These are phyloP conservation scores for Juglanconis sp. DNA, from an alignment of 2,329 filamentous ascomycete species.

Conservation along the genomic window DNA sequence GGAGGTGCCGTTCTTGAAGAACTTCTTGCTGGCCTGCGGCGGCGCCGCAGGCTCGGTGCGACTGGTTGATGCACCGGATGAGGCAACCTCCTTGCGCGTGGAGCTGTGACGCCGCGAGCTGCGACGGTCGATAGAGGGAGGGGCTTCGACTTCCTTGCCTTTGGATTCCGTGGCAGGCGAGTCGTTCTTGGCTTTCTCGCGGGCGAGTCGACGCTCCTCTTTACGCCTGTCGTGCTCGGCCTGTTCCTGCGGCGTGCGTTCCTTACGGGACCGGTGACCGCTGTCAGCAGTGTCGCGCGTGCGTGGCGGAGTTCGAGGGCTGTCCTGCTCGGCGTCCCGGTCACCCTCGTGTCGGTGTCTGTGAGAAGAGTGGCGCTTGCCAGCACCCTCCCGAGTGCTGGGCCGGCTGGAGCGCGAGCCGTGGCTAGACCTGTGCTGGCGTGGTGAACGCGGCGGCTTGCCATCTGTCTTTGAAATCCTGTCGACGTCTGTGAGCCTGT, in stretches of 20 bases:
- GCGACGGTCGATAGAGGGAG: conserved; percentile 31
- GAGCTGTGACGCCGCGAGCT: conserved; percentile 41
- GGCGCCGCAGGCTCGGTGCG: conserved; percentile 28
- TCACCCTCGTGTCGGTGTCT: conserved; percentile 38
- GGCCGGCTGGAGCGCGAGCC: conserved; percentile 20
- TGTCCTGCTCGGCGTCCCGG: conserved; percentile 29
- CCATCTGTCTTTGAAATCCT: conserved; percentile 33
- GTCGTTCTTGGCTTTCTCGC: conserved; percentile 23
- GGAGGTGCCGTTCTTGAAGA: conserved; percentile 40
- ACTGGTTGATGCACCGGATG: conserved; percentile 21
- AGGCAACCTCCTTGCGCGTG: conserved; percentile 28
- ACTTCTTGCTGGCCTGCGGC: conserved; percentile 33
- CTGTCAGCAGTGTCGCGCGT: conserved; percentile 44
- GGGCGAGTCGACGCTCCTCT: conserved; percentile 40
- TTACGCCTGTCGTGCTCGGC: conserved; percentile 48
- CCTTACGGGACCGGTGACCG: conserved; percentile 27
- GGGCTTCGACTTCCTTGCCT: conserved; percentile 31
- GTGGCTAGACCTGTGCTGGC: conserved; percentile 33
- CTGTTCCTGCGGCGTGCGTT: conserved; percentile 47
- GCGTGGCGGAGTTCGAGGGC: conserved; percentile 37
- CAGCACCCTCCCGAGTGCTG: conserved; percentile 25
- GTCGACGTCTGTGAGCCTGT: conserved; percentile 54
- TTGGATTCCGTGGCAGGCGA: conserved; percentile 26
- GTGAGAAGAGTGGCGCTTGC: conserved; percentile 29
- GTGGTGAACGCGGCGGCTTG: conserved; percentile 25